Evolutionary conservation across 208 protist species (phyloP).

Genomic region (Kentomonas sorsogonicus): DNA sequence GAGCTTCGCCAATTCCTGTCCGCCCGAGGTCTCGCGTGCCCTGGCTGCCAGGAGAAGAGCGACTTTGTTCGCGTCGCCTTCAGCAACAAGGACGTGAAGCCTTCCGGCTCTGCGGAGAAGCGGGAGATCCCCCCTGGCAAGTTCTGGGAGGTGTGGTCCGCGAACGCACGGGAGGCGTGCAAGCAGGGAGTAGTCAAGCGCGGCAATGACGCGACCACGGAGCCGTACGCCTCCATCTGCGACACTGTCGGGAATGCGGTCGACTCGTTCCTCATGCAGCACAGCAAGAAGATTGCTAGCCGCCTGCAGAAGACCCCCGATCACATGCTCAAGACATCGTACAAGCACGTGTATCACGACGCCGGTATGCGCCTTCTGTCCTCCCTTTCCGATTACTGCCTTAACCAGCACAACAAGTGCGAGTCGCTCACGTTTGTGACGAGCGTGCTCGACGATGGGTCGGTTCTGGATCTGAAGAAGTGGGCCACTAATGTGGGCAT

Average conservation of each 20-base stretch:
- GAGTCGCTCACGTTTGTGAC: slow-evolving; percentile 44
- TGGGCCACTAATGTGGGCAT: slow-evolving; percentile 88
- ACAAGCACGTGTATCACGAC: slow-evolving; percentile 79
- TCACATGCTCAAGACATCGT: slow-evolving; percentile 77
- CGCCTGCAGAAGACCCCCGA: slow-evolving; percentile 70
- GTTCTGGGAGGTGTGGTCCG: slow-evolving; percentile 78
- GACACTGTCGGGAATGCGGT: slow-evolving; percentile 34
- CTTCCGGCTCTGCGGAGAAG: slow-evolving; percentile 36
- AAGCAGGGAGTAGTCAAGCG: slow-evolving; percentile 37
- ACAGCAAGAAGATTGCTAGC: slow-evolving; percentile 60
- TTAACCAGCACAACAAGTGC: slow-evolving; percentile 43
- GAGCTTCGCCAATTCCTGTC: slow-evolving; percentile 76
- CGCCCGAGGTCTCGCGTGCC: slow-evolving; percentile 65
- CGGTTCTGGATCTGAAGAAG: slow-evolving; percentile 41
- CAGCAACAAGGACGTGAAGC: slow-evolving; percentile 58
- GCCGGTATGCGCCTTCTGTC: slow-evolving; percentile 54
- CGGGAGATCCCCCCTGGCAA: slow-evolving; percentile 55
- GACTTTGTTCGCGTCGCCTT: slow-evolving; percentile 84
- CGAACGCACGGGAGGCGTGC: slow-evolving; percentile 42
- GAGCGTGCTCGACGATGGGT: slow-evolving; percentile 30
- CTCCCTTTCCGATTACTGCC: slow-evolving; percentile 50
- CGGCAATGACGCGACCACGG: slow-evolving; percentile 29
- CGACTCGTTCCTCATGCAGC: slow-evolving; percentile 79
- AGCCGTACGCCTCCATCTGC: slow-evolving; percentile 52
- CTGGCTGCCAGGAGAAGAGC: slow-evolving; percentile 80